Percentiles rank a stretch among this genome's conserved stretches.
These are phyloP conservation scores for Quercus variabilis DNA, from an alignment of 306 rosid species.

Conservation along the genomic window DNA sequence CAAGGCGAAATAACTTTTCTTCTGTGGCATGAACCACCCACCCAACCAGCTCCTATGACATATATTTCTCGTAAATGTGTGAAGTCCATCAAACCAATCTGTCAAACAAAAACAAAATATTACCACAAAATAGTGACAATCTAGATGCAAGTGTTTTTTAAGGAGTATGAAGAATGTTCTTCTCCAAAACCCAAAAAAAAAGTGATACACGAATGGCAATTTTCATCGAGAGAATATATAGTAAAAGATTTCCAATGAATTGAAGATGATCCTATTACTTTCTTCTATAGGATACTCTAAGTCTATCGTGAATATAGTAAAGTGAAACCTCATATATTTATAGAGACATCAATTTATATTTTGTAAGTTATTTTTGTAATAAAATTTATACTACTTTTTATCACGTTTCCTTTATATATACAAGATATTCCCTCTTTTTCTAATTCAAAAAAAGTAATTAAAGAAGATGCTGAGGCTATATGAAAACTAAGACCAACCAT, in stretches of 20 bases:
- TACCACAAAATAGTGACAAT: neutral
- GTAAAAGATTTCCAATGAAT: no score
- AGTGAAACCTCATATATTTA: neutral
- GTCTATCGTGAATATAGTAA: no score
- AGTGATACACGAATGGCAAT: neutral
- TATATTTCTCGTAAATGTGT: constrained; percentile 87
- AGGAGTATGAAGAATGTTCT: neutral
- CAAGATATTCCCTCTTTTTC: no score
- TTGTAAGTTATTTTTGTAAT: no score
- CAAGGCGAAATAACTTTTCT: constrained; percentile 91
- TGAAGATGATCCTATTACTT: no score
- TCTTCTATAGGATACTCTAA: no score
- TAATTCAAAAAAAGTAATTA: constrained; percentile 2
- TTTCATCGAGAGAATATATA: no score
- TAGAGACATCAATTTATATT: no score
- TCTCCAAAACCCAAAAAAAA: neutral
- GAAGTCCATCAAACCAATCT: constrained; percentile 99
- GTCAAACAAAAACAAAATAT: constrained; percentile 26
- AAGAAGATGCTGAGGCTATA: neutral
- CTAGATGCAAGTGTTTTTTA: neutral
- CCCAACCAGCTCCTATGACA: constrained; percentile 95
- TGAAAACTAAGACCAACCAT: constrained; percentile 52
- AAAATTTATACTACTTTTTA: no score
- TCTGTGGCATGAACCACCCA: constrained; percentile 98
- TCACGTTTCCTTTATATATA: no score